Percentiles rank a stretch among this genome's conserved stretches.
These are phyloP conservation scores for Didymella exigua DNA, from an alignment of 2,329 filamentous ascomycete species.

Conservation along the genomic window DNA sequence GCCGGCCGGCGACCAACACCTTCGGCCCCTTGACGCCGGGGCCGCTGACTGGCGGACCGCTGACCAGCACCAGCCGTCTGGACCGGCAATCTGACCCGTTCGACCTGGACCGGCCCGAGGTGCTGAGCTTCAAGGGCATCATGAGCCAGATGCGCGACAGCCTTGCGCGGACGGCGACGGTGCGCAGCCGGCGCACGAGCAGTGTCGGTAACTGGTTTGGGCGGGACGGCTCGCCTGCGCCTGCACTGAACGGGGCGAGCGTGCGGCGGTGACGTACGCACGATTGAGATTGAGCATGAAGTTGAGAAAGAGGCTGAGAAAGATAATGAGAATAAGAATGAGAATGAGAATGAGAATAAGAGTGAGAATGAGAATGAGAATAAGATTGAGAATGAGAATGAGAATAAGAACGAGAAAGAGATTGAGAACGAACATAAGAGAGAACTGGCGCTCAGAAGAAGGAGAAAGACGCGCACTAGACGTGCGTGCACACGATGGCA, in stretches of 20 bases:
- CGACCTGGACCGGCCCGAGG: constrained; percentile 49
- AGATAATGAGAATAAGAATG: too few species aligned
- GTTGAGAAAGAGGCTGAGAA: too few species aligned
- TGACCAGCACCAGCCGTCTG: constrained; percentile 22
- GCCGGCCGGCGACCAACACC: constrained; percentile 32
- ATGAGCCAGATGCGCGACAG: constrained; percentile 38
- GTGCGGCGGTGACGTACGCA: constrained; percentile 10
- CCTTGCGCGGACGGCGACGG: constrained; percentile 35
- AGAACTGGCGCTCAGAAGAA: neutral
- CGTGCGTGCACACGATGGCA: constrained; percentile 31
- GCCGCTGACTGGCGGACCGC: constrained; percentile 2
- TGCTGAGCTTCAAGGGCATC: constrained; percentile 43
- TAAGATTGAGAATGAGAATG: too few species aligned
- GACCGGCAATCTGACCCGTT: constrained; percentile 50
- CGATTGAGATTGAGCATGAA: too few species aligned
- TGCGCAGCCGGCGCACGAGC: constrained; percentile 33
- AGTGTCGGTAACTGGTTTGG: constrained; percentile 38
- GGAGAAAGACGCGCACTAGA: constrained; percentile 5
- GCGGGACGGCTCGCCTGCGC: constrained; percentile 25
- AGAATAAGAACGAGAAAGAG: too few species aligned
- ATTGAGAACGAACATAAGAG: too few species aligned
- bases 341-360: too few species aligned
- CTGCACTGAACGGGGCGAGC: constrained; percentile 24
- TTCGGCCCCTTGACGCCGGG: constrained; percentile 27
- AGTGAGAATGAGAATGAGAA: too few species aligned